Conservation (phyloP, 805 yeast genomes). For the Sugiyamaella boreocaroliniensis region DNA sequence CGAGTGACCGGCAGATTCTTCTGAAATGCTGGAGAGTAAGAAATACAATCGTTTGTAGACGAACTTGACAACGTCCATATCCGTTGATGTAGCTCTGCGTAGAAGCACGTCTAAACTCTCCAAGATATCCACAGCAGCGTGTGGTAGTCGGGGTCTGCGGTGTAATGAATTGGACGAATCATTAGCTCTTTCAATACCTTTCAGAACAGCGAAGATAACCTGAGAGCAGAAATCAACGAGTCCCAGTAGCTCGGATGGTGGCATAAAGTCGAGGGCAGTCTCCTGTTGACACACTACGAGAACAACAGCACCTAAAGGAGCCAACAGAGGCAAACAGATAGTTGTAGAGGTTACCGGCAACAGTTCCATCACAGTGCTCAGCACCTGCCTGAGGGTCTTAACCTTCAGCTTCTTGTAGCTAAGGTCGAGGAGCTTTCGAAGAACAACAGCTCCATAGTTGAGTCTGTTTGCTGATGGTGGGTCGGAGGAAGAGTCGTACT, state of each 20-base stretch:
- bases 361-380: slow-evolving; percentile 4
- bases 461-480: neutral
- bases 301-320: slow-evolving; percentile 16
- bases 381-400: neutral
- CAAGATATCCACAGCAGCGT: slow-evolving; percentile 5
- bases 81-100: neutral
- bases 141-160: slow-evolving; percentile 6
- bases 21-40: slow-evolving; percentile 3
- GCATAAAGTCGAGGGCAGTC: slow-evolving; percentile 20
- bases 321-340: slow-evolving; percentile 13
- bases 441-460: neutral
- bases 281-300: slow-evolving; percentile 12
- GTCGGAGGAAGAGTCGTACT: neutral
- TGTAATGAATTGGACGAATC: neutral
- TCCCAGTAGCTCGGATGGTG: slow-evolving; percentile 3
- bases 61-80: neutral
- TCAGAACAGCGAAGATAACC: neutral
- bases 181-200: neutral
- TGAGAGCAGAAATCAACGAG: neutral
- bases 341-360: neutral
- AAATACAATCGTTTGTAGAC: neutral
- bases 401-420: slow-evolving; percentile 1
- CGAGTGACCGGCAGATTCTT: slow-evolving; percentile 9
- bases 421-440: slow-evolving; percentile 1
- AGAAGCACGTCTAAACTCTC: slow-evolving; percentile 4